A percentile compares a stretch with the other conserved stretches of the same genome.
These are phyloP conservation scores for Aspergillus homomorphus DNA, from an alignment of 495 filamentous ascomycete genomes.

Conservation along the genomic window DNA sequence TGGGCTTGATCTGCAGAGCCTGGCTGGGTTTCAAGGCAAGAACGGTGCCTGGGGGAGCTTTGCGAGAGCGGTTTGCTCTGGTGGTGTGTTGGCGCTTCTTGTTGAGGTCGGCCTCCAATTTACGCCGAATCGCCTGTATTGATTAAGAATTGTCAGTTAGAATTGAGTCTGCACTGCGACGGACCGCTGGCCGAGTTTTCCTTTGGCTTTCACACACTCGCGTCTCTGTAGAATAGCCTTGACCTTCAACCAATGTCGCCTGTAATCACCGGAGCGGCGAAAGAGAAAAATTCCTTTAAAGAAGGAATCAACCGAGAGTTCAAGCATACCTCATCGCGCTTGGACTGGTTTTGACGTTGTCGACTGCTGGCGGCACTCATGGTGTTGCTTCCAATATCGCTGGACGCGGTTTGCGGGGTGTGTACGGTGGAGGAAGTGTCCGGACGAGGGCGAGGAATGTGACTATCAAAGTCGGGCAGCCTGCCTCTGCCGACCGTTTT, in stretches of 20 bases:
- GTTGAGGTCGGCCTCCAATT: constrained; percentile 95
- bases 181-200: background rate
- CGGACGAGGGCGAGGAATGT: constrained; percentile 79
- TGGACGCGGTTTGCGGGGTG: constrained; percentile 67
- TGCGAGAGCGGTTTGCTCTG: constrained; percentile 78
- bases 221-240: background rate
- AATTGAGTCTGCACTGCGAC: background rate
- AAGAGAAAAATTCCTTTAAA: background rate
- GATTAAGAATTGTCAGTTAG: constrained; percentile 9
- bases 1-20: constrained; percentile 96
- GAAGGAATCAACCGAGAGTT: background rate
- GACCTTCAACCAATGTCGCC: background rate
- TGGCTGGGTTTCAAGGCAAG: constrained; percentile 91
- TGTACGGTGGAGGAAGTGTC: constrained; percentile 54
- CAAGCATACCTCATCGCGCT: constrained; percentile 89
- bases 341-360: constrained; percentile 89
- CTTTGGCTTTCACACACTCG: background rate
- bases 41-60: constrained; percentile 93
- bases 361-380: constrained; percentile 73
- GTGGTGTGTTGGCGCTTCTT: constrained; percentile 84
- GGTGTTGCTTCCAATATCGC: constrained; percentile 49
- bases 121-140: constrained; percentile 85
- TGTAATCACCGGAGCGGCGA: background rate
- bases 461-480: constrained; percentile 63
- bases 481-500: constrained; percentile 59